Evolutionary conservation across 2,329 filamentous ascomycete species (phyloP).

Genomic region (Diplodia intermedia): DNA sequence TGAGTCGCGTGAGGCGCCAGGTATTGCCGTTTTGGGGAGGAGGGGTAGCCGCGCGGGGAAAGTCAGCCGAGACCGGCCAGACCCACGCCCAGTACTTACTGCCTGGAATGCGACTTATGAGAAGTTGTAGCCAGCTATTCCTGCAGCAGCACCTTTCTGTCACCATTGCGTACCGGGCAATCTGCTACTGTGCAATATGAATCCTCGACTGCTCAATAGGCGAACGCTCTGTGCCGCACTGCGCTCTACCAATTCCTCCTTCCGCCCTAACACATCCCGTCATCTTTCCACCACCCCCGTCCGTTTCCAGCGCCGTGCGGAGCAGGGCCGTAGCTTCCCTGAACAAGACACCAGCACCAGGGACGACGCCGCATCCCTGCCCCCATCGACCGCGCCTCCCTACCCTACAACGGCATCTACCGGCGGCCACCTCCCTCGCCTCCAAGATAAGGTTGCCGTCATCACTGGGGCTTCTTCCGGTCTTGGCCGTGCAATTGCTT

Average conservation of each 20-base stretch:
- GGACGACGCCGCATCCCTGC: slow-evolving; percentile 6
- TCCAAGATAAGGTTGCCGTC: slow-evolving; percentile 39
- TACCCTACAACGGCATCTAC: not conserved
- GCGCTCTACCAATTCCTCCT: not conserved
- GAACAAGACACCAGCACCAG: slow-evolving; percentile 3
- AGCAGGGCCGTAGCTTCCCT: slow-evolving; percentile 5
- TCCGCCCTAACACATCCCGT: not conserved
- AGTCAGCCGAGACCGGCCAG: slow-evolving; percentile 15
- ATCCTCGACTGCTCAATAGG: not conserved
- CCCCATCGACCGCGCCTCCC: slow-evolving; percentile 6
- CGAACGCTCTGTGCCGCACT: not conserved
- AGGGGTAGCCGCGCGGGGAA: slow-evolving; percentile 19
- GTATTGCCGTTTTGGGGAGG: slow-evolving; percentile 15
- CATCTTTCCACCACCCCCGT: not conserved
- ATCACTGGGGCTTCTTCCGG: slow-evolving; percentile 45
- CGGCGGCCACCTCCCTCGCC: slow-evolving; percentile 21
- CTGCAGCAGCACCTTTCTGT: not conserved
- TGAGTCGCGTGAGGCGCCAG: slow-evolving; percentile 13
- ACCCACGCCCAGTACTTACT: not conserved
- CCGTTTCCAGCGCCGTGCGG: not conserved
- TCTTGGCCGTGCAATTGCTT: slow-evolving; percentile 42
- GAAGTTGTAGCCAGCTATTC: not conserved
- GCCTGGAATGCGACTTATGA: too few species aligned
- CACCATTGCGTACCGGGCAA: not conserved
- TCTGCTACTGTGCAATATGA: not conserved